Evolutionary conservation across 2,329 filamentous ascomycete genomes (phyloP), one percentile per base, ranked within the genome.

Genomic region (Emmonsiellopsis sp.): DNA sequence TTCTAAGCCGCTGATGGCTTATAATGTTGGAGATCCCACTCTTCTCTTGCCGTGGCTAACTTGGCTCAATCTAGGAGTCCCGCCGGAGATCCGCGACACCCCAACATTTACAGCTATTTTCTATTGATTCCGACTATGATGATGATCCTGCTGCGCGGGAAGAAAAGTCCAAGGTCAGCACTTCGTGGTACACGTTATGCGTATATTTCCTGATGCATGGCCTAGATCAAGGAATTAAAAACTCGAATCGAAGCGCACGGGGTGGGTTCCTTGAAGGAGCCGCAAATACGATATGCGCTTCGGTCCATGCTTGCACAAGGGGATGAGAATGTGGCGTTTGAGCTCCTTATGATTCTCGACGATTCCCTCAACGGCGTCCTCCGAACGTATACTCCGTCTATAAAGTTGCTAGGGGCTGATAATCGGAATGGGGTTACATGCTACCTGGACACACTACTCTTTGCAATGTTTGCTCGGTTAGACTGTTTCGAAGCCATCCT

Each of bases 401-500:
- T 86, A 7, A 79, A 80, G 54, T 83, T 97, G 74, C 73, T 89
- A 4, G 93, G 93, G 6, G 92, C 93, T 10, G 86, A 89, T 62
- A 98, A 98, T 65, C 79, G 90, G 47, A 79, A 85, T 44, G 82
- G 81, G 47, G 89, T 95, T 37, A 97, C 92, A n/a, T 98, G 93
- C 73, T 97, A 94, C 67, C 76, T 97, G 13, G 93, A 97, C 67
- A 81, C 92, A 0, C 74, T 97, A 20, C 79, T 98, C 1, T 97
- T 96, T 67, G 87, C 92, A 67, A 96, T 98, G 89, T 97, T 97
- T 67, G 87, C 88, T 15, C 85, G 88, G 56, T 78, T 96, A 38
- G 86, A 89, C 60, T 91, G 87, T 58, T 98, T 95, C 67, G 92
- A 97, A 69, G 89, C 87, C 48, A 95, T 97, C 78, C 77, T 96